phyloP scores from a whole-genome alignment of 2,329 filamentous ascomycete species.

The Claviceps monticola region DNA sequence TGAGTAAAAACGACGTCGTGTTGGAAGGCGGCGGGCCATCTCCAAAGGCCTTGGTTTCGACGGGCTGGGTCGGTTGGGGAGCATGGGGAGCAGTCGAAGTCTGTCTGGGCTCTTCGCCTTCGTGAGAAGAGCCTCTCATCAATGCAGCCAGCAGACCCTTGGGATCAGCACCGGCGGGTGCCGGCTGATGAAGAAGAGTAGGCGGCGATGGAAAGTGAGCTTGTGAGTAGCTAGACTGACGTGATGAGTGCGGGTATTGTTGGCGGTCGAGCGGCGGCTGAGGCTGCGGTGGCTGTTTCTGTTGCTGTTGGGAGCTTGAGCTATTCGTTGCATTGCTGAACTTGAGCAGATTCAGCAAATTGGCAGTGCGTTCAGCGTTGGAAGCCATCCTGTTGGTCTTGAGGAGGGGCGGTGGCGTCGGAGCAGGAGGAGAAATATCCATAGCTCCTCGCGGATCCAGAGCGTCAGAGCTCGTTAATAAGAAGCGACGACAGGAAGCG shows the following conservation, averaged over 20 bases:
- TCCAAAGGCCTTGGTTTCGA: constrained; percentile 25
- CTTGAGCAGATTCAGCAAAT: constrained; percentile 48
- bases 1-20: constrained; percentile 74
- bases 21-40: constrained; percentile 44
- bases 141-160: constrained; percentile 44
- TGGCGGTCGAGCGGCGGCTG: constrained; percentile 13
- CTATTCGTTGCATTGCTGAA: constrained; percentile 31
- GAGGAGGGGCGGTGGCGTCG: constrained; percentile 33
- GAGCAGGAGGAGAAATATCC: constrained; percentile 38
- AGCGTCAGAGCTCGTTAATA: not conserved
- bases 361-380: constrained; percentile 35
- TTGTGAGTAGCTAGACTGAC: constrained; percentile 10
- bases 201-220: constrained; percentile 14
- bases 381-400: constrained; percentile 24
- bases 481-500: not conserved
- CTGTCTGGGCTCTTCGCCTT: constrained; percentile 27
- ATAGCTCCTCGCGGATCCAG: constrained; percentile 15
- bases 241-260: constrained; percentile 9
- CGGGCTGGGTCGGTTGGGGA: constrained; percentile 12
- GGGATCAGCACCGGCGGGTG: constrained; percentile 41
- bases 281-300: constrained; percentile 14
- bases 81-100: constrained; percentile 11
- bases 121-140: constrained; percentile 39
- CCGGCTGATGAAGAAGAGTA: constrained; percentile 40
- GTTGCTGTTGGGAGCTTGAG: constrained; percentile 18